Evolutionary conservation across 768 basidiomycete genomes (phyloP).

Genomic region (Leccinum aurantiacum): DNA sequence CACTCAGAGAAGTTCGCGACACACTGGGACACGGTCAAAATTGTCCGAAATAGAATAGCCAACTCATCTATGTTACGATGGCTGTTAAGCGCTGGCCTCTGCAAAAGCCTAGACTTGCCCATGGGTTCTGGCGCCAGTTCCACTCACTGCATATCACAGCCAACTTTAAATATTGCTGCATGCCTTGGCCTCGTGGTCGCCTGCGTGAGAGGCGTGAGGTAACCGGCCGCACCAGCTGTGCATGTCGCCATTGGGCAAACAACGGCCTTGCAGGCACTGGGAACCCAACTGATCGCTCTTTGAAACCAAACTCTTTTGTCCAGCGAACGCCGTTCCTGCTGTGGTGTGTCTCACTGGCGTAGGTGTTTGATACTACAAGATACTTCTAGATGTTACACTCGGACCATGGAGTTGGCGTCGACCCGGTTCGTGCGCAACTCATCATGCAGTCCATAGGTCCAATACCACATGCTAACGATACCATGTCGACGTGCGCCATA

Average conservation of each 20-base stretch:
- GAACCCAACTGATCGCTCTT: background rate
- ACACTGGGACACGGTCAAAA: background rate
- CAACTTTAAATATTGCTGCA: background rate
- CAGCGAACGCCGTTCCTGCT: background rate
- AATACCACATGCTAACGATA: background rate
- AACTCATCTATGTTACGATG: background rate
- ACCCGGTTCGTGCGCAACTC: background rate
- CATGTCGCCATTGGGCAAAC: background rate
- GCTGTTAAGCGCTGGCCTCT: background rate
- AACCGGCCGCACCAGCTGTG: background rate
- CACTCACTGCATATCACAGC: background rate
- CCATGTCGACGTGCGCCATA: background rate
- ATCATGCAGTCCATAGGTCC: background rate
- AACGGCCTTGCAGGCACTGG: background rate
- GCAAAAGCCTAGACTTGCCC: background rate
- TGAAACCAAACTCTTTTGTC: background rate
- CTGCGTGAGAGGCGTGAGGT: background rate
- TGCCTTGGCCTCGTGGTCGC: background rate
- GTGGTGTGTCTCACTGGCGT: background rate
- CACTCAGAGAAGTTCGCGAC: background rate
- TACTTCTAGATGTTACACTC: background rate
- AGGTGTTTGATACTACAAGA: background rate
- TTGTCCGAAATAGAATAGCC: too few relatives aligned
- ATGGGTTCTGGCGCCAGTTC: background rate
- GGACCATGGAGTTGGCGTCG: background rate